A percentile compares a stretch with the other conserved stretches of the same genome.
These are phyloP conservation scores for Metschnikowia aberdeeniae DNA, from an alignment of 805 yeast species.

Conservation along the genomic window DNA sequence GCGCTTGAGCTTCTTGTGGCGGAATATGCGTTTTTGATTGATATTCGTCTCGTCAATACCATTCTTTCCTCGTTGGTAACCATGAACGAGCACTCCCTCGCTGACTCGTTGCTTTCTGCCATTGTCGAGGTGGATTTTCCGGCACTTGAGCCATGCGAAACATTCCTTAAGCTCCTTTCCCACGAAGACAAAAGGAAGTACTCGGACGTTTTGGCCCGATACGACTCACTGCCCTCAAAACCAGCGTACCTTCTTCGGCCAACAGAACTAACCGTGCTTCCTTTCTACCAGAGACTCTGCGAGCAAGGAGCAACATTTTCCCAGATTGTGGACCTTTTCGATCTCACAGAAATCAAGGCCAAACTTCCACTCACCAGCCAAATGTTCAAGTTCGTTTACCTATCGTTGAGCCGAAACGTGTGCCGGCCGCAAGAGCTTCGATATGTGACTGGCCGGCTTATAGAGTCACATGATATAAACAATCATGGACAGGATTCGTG, in stretches of 20 bases:
- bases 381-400: conserved; percentile 22
- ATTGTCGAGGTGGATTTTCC: background rate
- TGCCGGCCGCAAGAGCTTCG: conserved; percentile 7
- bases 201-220: conserved; percentile 12
- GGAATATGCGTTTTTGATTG: conserved; percentile 9
- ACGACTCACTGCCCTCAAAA: conserved; percentile 15
- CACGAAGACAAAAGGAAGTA: conserved; percentile 20
- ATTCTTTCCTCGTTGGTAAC: conserved; percentile 16
- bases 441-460: conserved; percentile 9
- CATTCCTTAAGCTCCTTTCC: conserved; percentile 21
- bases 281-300: conserved; percentile 19
- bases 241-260: conserved; percentile 19
- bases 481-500: conserved; percentile 11
- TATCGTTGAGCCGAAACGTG: conserved; percentile 9
- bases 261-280: conserved; percentile 24
- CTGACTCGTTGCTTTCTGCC: conserved; percentile 11
- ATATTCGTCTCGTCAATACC: conserved; percentile 19
- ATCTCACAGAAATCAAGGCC: conserved; percentile 18
- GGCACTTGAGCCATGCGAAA: conserved; percentile 9
- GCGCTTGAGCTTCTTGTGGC: conserved; percentile 3
- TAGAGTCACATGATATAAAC: conserved; percentile 12
- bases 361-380: conserved; percentile 32
- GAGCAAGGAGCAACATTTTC: conserved; percentile 9
- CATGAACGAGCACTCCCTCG: conserved; percentile 9
- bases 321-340: conserved; percentile 14